These are phyloP conservation scores for Yamadazyma sp. DNA, from an alignment of 805 yeast genomes.

Conservation along the genomic window DNA sequence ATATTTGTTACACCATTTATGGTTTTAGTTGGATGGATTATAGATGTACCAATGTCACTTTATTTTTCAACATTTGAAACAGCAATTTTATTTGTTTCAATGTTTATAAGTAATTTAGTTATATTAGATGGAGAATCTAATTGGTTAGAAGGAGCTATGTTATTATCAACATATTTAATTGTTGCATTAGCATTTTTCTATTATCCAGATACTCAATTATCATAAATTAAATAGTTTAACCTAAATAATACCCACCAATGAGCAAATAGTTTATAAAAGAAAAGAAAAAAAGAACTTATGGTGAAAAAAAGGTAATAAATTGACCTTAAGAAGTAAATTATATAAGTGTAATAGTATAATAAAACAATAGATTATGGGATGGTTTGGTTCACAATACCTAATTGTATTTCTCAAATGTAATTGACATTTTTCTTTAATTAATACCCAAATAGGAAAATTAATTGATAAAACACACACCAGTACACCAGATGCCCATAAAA, in stretches of 20 bases:
- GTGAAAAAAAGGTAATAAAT: no score
- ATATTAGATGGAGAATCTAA: constrained; percentile 93
- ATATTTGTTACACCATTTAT: constrained; percentile 92
- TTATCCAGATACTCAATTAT: constrained; percentile 60
- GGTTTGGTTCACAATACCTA: no score
- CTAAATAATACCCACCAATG: no score
- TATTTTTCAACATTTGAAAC: constrained; percentile 93
- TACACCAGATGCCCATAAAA: no score
- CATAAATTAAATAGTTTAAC: neutral
- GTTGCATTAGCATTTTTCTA: constrained; percentile 87
- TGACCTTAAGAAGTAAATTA: no score
- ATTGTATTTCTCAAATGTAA: no score
- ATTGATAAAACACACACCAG: no score
- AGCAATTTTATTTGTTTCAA: constrained; percentile 84
- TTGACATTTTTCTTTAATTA: no score
- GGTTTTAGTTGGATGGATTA: constrained; percentile 91
- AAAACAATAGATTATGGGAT: no score
- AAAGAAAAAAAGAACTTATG: no score
- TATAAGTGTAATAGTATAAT: no score
- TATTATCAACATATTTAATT: constrained; percentile 79
- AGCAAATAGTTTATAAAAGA: no score
- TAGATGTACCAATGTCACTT: constrained; percentile 88
- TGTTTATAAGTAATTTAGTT: constrained; percentile 81
- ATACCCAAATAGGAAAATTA: constrained; percentile 11
- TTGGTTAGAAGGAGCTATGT: constrained; percentile 96